Evolutionary conservation across 2,329 filamentous ascomycete species (phyloP).

Genomic region (Endoconidiophora laricicola): DNA sequence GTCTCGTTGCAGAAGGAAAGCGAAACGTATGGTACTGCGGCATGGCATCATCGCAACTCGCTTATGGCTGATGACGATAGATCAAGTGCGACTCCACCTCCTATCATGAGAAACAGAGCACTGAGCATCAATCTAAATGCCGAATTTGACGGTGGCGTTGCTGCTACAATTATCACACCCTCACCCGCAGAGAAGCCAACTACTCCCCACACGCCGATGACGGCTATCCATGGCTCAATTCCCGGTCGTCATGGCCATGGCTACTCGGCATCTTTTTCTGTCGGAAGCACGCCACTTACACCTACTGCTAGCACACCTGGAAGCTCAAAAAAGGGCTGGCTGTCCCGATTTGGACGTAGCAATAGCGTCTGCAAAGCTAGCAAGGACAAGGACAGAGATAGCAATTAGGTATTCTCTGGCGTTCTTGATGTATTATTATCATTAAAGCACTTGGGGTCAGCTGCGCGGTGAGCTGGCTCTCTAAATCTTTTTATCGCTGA

Average conservation of each 20-base stretch:
- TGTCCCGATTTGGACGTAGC: constrained; percentile 12
- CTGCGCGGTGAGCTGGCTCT: no score
- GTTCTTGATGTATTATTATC: neutral
- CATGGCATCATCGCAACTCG: constrained; percentile 22
- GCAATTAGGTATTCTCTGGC: neutral
- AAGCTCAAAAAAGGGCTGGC: constrained; percentile 10
- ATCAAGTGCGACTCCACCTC: constrained; percentile 36
- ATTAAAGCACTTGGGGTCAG: neutral
- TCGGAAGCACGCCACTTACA: constrained; percentile 5
- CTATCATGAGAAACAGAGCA: constrained; percentile 31
- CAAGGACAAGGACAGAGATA: neutral
- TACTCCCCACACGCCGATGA: constrained; percentile 7
- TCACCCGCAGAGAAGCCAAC: neutral
- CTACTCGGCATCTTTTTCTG: constrained; percentile 2
- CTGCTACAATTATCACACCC: neutral
- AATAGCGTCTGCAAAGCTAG: constrained; percentile 9
- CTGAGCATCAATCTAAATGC: constrained; percentile 9
- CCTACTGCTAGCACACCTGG: constrained; percentile 3
- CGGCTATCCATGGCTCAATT: constrained; percentile 1
- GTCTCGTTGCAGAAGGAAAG: constrained; percentile 13
- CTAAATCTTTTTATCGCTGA: no score
- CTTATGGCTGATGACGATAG: constrained; percentile 23
- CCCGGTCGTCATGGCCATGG: constrained; percentile 5
- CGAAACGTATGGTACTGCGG: constrained; percentile 23
- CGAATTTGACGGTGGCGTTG: neutral